These are phyloP conservation scores for Prunus davidiana DNA, from an alignment of 306 rosid genomes.

Conservation along the genomic window DNA sequence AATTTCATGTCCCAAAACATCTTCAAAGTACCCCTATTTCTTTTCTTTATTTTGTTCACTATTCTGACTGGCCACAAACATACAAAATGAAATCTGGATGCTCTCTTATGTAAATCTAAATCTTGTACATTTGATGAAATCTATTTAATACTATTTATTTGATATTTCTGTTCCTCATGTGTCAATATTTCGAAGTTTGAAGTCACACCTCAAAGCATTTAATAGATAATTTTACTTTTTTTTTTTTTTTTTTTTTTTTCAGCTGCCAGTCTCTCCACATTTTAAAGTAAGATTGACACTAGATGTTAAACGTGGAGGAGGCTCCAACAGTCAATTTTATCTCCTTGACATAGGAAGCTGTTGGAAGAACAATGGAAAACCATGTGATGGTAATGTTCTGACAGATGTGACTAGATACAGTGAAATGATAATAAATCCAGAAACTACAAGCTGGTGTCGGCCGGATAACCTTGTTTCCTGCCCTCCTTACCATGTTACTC, in stretches of 20 bases:
- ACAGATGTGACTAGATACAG: conserved; percentile 55
- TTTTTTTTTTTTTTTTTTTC: conserved; percentile 4
- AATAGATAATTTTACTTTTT: not conserved
- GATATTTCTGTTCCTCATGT: not conserved
- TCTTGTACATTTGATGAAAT: not conserved
- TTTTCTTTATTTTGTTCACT: too few relatives aligned
- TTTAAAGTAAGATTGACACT: conserved; percentile 48
- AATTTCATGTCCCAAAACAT: not conserved
- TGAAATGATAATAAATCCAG: conserved; percentile 56
- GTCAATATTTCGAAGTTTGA: not conserved
- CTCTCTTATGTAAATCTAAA: not conserved
- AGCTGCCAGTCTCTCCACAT: conserved; percentile 52
- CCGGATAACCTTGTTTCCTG: conserved; percentile 42
- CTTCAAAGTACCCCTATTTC: not conserved
- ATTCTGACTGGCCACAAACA: too few relatives aligned
- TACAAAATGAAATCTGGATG: not conserved
- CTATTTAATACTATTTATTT: not conserved
- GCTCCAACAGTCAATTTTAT: conserved; percentile 47
- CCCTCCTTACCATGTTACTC: conserved; percentile 48
- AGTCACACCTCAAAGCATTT: not conserved
- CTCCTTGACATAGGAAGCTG: conserved; percentile 52
- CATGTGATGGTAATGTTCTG: conserved; percentile 40
- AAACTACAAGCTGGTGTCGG: conserved; percentile 36
- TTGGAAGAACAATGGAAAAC: conserved; percentile 57
- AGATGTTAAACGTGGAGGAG: conserved; percentile 44